A percentile compares a stretch with the other conserved stretches of the same genome.
Conservation (phyloP, 202 grass and related monocot species). For the Elaeis oleifera region DNA sequence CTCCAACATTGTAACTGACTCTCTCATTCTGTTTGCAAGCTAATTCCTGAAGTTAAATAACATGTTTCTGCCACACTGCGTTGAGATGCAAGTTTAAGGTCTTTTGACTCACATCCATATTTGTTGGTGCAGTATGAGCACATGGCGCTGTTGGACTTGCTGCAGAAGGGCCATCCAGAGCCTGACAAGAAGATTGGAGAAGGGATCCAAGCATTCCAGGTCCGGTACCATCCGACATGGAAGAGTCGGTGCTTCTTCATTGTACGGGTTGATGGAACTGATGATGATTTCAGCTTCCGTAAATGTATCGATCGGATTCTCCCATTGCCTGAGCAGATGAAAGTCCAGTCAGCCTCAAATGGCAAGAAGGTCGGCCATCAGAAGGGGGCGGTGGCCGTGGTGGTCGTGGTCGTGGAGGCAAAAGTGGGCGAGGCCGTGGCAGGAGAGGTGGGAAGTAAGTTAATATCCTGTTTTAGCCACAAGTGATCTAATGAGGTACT, state of each 20-base stretch:
- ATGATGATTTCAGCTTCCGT: constrained; percentile 91
- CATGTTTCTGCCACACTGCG: too few species aligned
- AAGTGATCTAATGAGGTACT: too few species aligned
- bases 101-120: background rate
- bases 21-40: too few species aligned
- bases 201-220: constrained; percentile 73
- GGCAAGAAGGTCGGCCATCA: constrained; percentile 21
- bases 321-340: constrained; percentile 67
- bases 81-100: too few species aligned
- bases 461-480: too few species aligned
- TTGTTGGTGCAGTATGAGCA: constrained; percentile 66
- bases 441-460: too few species aligned
- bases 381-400: background rate
- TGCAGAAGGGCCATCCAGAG: constrained; percentile 81
- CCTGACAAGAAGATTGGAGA: constrained; percentile 63
- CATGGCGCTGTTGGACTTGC: constrained; percentile 63
- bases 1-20: too few species aligned
- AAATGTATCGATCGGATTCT: constrained; percentile 85
- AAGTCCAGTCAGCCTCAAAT: constrained; percentile 11
- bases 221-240: constrained; percentile 65
- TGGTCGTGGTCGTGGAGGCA: too few species aligned
- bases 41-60: too few species aligned
- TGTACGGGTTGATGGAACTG: constrained; percentile 44
- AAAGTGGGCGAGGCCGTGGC: too few species aligned
- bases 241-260: constrained; percentile 81